Evolutionary conservation across 495 filamentous ascomycete species (phyloP).

Genomic region (Xylaria longipes): DNA sequence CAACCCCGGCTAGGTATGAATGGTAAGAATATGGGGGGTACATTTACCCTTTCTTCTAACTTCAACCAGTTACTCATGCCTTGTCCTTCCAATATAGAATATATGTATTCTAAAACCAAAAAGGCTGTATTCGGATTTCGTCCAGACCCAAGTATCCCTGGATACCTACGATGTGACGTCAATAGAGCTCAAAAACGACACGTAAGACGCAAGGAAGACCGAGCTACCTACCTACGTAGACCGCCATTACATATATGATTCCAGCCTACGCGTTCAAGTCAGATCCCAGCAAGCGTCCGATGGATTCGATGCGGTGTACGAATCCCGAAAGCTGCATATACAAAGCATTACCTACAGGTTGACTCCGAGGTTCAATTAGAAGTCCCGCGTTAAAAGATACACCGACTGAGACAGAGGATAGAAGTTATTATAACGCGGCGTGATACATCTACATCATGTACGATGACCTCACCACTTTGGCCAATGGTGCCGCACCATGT

Average conservation of each 20-base stretch:
- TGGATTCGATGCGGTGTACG: not conserved
- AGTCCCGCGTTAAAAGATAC: not conserved
- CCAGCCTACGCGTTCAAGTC: not conserved
- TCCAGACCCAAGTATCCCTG: no score
- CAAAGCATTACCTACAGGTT: not conserved
- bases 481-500: not conserved
- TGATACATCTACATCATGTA: not conserved
- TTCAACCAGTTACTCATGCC: no score
- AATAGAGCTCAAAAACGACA: not conserved
- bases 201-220: no score
- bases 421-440: not conserved
- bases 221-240: not conserved
- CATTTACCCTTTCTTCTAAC: no score
- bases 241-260: not conserved
- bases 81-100: no score
- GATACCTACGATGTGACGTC: not conserved
- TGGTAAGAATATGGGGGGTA: no score
- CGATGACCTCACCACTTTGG: conserved; percentile 11
- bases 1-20: not conserved
- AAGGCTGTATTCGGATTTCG: no score
- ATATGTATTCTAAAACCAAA: no score
- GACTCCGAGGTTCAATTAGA: not conserved
- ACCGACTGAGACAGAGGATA: not conserved
- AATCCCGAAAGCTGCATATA: not conserved
- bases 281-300: not conserved